phyloP scores from a whole-genome alignment of 257 asterid species.

The Solanum sitiens region DNA sequence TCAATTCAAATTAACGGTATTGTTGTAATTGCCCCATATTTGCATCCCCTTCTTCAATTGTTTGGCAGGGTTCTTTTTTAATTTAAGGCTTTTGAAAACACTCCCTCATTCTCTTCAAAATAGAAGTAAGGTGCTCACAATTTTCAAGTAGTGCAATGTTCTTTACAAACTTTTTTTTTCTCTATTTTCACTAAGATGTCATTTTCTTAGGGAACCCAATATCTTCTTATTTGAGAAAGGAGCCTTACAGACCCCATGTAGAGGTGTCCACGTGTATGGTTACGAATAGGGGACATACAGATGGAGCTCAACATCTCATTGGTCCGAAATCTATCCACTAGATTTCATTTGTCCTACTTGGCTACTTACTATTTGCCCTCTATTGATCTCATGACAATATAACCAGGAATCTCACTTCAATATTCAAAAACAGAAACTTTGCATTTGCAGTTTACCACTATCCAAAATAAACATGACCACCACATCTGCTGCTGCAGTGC shows the following conservation, averaged over 20 bases:
- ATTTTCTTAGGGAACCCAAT: neutral
- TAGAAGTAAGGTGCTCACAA: no score
- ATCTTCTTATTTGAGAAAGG: neutral
- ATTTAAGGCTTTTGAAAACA: fast-evolving
- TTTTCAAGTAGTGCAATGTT: neutral
- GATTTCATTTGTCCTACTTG: constrained; percentile 50
- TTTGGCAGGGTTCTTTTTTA: neutral
- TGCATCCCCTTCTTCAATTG: neutral
- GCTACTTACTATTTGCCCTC: constrained; percentile 18
- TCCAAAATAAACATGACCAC: constrained; percentile 47
- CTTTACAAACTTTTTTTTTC: neutral
- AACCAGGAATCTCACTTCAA: neutral
- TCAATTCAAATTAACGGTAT: neutral
- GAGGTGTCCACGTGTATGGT: neutral
- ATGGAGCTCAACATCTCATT: neutral
- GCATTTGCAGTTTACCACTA: neutral
- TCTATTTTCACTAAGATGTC: neutral
- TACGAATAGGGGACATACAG: neutral
- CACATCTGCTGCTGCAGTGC: constrained; percentile 84
- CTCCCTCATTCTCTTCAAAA: neutral
- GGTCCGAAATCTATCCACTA: constrained; percentile 10
- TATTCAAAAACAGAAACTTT: neutral
- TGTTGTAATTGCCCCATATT: neutral
- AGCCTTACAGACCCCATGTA: neutral
- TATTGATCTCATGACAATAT: constrained; percentile 10